Percentiles rank a stretch among this genome's conserved stretches.
These are phyloP conservation scores for Fraxinus paxiana DNA, from an alignment of 305 asterid genomes.

Conservation along the genomic window DNA sequence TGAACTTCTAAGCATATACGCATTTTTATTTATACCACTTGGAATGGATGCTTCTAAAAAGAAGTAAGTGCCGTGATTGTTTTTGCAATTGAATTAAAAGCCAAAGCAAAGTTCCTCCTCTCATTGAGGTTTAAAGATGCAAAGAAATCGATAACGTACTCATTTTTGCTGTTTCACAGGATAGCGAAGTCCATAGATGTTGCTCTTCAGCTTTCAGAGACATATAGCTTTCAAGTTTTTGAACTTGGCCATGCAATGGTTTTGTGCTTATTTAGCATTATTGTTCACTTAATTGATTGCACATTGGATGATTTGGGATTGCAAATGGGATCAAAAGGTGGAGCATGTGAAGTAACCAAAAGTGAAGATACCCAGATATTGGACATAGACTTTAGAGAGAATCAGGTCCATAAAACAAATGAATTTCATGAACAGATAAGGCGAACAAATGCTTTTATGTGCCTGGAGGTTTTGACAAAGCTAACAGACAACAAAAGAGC, in stretches of 20 bases:
- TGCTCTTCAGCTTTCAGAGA: background rate
- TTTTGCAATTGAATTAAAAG: background rate
- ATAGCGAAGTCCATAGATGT: background rate
- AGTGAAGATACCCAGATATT: background rate
- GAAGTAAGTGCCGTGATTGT: background rate
- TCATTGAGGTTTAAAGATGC: background rate
- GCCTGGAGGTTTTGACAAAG: conserved; percentile 4
- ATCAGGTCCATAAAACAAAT: background rate
- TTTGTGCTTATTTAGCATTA: conserved; percentile 2
- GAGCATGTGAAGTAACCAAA: background rate
- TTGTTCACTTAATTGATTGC: background rate
- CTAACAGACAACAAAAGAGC: background rate
- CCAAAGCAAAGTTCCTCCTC: background rate
- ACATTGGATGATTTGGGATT: conserved; percentile 1
- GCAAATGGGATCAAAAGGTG: background rate
- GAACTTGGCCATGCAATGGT: conserved; percentile 1
- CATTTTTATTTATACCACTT: background rate
- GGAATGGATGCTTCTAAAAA: background rate
- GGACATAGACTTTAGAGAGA: background rate
- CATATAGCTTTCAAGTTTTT: background rate
- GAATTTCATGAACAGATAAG: background rate
- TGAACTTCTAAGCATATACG: background rate
- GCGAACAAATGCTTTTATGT: background rate
- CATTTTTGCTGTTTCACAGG: conserved; percentile 1
- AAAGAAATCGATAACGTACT: background rate